Conservation (phyloP, 768 basidiomycete species). For the Serendipita sp. region DNA sequence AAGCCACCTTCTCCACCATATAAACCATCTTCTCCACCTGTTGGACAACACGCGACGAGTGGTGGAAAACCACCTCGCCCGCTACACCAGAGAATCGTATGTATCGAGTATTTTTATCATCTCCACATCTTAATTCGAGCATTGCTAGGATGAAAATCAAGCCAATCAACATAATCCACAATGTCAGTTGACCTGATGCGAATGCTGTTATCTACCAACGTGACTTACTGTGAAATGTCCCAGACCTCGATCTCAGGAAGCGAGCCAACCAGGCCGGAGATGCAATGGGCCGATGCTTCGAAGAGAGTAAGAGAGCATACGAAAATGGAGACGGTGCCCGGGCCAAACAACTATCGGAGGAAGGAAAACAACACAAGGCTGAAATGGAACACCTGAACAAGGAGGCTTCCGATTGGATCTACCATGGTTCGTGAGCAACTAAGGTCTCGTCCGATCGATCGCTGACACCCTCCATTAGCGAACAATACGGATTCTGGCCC, state of each 20-base stretch:
- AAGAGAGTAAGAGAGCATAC: slow-evolving; percentile 64
- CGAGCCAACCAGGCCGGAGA: slow-evolving; percentile 69
- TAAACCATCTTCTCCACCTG: not conserved
- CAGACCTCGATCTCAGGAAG: slow-evolving; percentile 37
- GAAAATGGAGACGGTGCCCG: slow-evolving; percentile 49
- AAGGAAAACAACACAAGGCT: slow-evolving; percentile 65
- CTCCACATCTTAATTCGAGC: not conserved
- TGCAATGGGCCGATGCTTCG: slow-evolving; percentile 53
- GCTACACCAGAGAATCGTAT: slow-evolving; percentile 19
- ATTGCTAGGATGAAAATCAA: slow-evolving; percentile 21
- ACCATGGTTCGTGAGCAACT: slow-evolving; percentile 33
- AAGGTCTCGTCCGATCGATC: not conserved
- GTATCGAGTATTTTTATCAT: slow-evolving; percentile 9
- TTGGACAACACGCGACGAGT: slow-evolving; percentile 11
- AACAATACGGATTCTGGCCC: slow-evolving; percentile 63
- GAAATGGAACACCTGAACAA: slow-evolving; percentile 67
- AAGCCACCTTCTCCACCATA: slow-evolving; percentile 6
- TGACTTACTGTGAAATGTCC: not conserved
- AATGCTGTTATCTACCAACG: not conserved
- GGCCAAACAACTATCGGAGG: slow-evolving; percentile 66
- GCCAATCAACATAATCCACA: slow-evolving; percentile 51
- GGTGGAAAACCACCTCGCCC: not conserved
- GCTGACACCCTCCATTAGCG: slow-evolving; percentile 26
- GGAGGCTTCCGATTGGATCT: slow-evolving; percentile 82
- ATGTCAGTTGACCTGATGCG: slow-evolving; percentile 26